Evolutionary conservation across 257 asterid genomes (phyloP), one percentile per base, ranked within the genome.

Genomic region (Orobanche coerulescens): DNA sequence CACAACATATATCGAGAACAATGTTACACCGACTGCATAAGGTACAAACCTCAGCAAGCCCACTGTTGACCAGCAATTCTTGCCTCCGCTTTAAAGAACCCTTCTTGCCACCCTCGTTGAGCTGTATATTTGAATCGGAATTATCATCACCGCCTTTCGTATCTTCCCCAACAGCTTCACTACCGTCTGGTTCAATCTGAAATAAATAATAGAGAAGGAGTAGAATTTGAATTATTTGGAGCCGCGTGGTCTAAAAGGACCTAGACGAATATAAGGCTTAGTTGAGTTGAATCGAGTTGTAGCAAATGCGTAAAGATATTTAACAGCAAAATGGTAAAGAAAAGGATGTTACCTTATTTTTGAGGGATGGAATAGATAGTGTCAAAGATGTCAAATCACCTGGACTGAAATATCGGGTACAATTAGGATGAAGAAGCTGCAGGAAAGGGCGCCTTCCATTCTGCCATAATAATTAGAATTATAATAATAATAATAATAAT

Each of bases 341-440:
- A 28, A 48, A 1, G 54, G 61, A 20, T 46, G 26, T 61, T 80
- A 51, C 96, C 94, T 80, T 84, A 60, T 61, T 67, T 58, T 64
- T 67, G 28, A 91, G 78, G 34, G 88, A 82, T 28, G 95, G 94
- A 58, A 91, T 71, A 44, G 86, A 76, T 20, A 75, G 62, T 71
- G 66, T 78, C 73, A 88, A 74, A 5, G 94, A 78, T 39, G 64
- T 44, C 34, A 85, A 67, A 69, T 91, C 94, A 55, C 88, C 94
- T 3, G 83, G 81, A 57, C 76, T 78, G 65, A 88, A 75, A 79
- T 91, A 85, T 69, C 90, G 88, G 54, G 91, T 11, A 58, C 87
- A 71, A 66, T 84, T 77, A 44, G 98, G 98, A 79, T 82, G 94
- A 48, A 91, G 95, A 72, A 88, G 86, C 74, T 91, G 98, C 75